Evolutionary conservation across 805 yeast species (phyloP), one percentile per base, ranked within the genome.

Genomic region (Candida qinlingensis): DNA sequence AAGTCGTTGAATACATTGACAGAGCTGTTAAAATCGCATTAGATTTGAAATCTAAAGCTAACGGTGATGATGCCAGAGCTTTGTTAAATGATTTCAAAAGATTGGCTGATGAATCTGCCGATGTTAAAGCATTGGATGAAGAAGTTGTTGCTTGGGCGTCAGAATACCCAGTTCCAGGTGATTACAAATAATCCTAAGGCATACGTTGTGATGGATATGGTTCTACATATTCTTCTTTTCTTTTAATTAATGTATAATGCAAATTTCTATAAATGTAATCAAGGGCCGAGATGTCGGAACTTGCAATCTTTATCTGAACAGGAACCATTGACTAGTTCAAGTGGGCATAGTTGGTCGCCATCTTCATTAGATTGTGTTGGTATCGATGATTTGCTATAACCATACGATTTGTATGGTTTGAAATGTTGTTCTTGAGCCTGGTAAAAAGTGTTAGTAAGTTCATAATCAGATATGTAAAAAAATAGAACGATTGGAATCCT

Each of bases 111-210:
- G 81, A 81, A 53, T 75, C 79, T 55, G 72, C 66, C 3, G 83
- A 80, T 51, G 81, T 88, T 42, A 74, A 76, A 61, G 67, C 65
- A 4, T 71, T 87, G 58, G 80, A 79, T 52, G 63, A 74, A 42
- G 91, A 86, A 62, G 87, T 89, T 46, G 72, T 80, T 41, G 71
- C 70, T 25, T 89, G 92, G 88, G 92, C 79, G 43, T 75, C 82
- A 36, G 63, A 77, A 53, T 89, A 74, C 72, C 96, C 96, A 27
- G 95, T 89, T 54, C 97, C 97, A 44, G 96, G 96, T 58, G 96
- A 85, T 47, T 61, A 42, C 43, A 47, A 42, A 33, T 51, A 40
- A 19, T 19, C 19, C 3, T 19, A 19, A 19, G 2, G 19, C 19
- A 19, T 19, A 19, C 19, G 19, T 19, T 19, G 19, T 19, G 3